A percentile compares a stretch with the other conserved stretches of the same genome.
Conservation (phyloP, 177 flowering plant species). For the Vitis hybrid region DNA sequence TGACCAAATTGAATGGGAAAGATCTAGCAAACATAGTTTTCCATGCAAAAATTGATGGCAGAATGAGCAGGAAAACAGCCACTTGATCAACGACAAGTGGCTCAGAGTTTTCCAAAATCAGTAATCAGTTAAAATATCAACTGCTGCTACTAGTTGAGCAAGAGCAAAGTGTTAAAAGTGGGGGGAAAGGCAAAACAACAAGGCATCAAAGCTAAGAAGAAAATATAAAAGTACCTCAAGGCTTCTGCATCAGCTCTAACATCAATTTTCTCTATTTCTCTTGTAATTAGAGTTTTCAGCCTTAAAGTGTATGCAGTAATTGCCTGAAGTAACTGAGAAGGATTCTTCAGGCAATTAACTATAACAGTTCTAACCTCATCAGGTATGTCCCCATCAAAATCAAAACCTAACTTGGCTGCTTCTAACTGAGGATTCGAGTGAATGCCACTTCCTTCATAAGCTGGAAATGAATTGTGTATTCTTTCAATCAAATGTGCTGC, state of each 20-base stretch:
- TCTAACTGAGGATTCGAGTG: constrained; percentile 74
- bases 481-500: constrained; percentile 69
- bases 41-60: not conserved
- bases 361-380: constrained; percentile 67
- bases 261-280: constrained; percentile 90
- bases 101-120: not conserved
- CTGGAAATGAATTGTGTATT: constrained; percentile 73
- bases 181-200: not conserved
- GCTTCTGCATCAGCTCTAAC: constrained; percentile 94
- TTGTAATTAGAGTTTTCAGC: constrained; percentile 62
- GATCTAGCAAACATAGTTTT: not conserved
- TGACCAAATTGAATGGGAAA: not conserved
- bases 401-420: constrained; percentile 74
- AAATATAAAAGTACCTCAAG: constrained; percentile 56
- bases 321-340: constrained; percentile 82
- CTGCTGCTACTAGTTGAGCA: no score
- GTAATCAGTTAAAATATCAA: not conserved
- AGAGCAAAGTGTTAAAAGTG: not conserved
- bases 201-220: constrained; percentile 1
- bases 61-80: not conserved
- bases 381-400: constrained; percentile 85
- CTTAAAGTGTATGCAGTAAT: constrained; percentile 68
- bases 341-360: constrained; percentile 61
- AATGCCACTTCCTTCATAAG: constrained; percentile 85
- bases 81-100: not conserved